Conservation (phyloP, 2,329 filamentous ascomycete species). For the Corinectria fuckeliana region DNA sequence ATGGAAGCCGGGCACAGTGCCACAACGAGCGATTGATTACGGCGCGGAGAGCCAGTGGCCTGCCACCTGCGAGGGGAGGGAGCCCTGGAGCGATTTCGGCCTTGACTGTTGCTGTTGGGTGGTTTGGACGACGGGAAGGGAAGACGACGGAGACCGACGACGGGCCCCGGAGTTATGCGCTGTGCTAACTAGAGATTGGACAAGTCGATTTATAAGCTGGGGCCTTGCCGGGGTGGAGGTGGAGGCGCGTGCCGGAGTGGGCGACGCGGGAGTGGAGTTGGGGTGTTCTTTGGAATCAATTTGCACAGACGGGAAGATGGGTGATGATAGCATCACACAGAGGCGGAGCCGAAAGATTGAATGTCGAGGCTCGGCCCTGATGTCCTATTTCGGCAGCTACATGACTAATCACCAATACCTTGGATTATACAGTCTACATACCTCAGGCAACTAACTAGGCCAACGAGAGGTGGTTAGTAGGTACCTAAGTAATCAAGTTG, state of each 20-base stretch:
- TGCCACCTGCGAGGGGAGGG: not conserved
- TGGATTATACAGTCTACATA: too few species aligned
- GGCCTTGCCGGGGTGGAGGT: not conserved
- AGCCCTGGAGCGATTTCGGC: constrained; percentile 14
- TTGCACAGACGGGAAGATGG: not conserved
- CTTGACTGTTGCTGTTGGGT: too few species aligned
- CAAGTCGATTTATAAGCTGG: constrained; percentile 31
- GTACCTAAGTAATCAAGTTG: too few species aligned
- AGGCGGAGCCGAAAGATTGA: not conserved
- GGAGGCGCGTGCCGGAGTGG: not conserved
- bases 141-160: not conserved
- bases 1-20: constrained; percentile 9
- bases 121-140: not conserved
- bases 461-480: too few species aligned
- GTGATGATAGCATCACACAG: not conserved
- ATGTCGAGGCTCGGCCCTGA: not conserved
- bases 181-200: constrained; percentile 13
- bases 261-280: not conserved
- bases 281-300: constrained; percentile 9
- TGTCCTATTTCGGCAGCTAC: not conserved
- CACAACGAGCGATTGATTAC: constrained; percentile 14
- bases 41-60: not conserved
- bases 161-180: not conserved
- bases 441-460: not conserved
- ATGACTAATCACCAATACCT: constrained; percentile 5